These are phyloP conservation scores for Phytophthora lateralis DNA, from an alignment of 352 stramenopile genomes.

Conservation along the genomic window DNA sequence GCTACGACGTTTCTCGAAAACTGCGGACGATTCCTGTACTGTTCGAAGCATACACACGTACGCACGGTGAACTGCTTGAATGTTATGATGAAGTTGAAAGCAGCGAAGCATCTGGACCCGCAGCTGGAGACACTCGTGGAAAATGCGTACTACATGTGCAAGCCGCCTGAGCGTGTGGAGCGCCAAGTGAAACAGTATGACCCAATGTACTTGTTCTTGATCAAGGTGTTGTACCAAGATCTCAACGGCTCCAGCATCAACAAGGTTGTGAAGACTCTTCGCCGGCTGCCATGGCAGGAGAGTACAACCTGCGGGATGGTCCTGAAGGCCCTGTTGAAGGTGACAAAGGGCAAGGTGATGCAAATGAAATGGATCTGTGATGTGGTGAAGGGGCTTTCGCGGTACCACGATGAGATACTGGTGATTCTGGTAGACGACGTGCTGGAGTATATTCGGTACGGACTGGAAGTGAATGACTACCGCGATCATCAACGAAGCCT, in stretches of 20 bases:
- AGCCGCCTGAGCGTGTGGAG: constrained; percentile 85
- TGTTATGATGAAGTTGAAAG: constrained; percentile 96
- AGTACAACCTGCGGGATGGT: constrained; percentile 66
- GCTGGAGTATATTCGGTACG: constrained; percentile 92
- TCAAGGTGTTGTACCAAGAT: constrained; percentile 90
- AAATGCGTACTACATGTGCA: constrained; percentile 94
- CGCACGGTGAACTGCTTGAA: constrained; percentile 92
- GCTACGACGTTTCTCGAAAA: constrained; percentile 97
- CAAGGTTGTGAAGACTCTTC: constrained; percentile 94
- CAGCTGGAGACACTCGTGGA: constrained; percentile 90
- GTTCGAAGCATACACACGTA: constrained; percentile 93
- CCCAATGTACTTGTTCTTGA: constrained; percentile 91
- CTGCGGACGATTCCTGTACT: constrained; percentile 96
- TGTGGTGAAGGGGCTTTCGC: constrained; percentile 82
- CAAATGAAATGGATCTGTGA: constrained; percentile 89
- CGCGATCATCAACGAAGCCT: constrained; percentile 94
- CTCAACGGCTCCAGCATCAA: constrained; percentile 84
- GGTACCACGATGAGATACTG: constrained; percentile 91
- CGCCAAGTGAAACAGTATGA: constrained; percentile 85
- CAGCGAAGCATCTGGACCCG: constrained; percentile 91
- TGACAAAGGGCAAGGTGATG: constrained; percentile 90
- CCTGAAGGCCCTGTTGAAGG: constrained; percentile 93
- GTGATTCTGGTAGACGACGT: constrained; percentile 93
- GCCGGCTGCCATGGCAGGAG: constrained; percentile 92
- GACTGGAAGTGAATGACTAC: constrained; percentile 90